Evolutionary conservation across 1,284 basidiomycete genomes (phyloP).

Genomic region (Melampsora allii-populina): DNA sequence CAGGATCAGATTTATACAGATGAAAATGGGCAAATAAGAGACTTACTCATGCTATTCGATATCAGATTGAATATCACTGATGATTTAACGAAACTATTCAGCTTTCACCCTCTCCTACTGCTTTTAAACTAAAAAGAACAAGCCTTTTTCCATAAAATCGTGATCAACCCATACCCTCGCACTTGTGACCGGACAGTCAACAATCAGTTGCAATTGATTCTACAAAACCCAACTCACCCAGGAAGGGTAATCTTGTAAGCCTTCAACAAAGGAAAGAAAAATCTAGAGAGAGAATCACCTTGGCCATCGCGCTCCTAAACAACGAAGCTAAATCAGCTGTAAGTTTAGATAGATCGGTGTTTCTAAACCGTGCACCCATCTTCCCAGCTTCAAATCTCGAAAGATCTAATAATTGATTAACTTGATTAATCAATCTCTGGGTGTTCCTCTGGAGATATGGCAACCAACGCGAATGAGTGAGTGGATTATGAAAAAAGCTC

Average conservation of each 20-base stretch:
- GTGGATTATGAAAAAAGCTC: neutral
- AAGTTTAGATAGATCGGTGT: slow-evolving; percentile 29
- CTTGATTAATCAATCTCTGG: slow-evolving; percentile 40
- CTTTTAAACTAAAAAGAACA: neutral
- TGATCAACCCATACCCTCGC: slow-evolving; percentile 38
- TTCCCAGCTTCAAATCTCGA: slow-evolving; percentile 39
- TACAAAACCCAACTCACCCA: neutral
- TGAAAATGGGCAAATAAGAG: neutral
- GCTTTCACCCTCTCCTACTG: neutral
- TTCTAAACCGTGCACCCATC: slow-evolving; percentile 27
- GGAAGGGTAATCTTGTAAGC: neutral
- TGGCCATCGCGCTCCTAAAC: slow-evolving; percentile 31
- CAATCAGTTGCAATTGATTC: slow-evolving; percentile 26
- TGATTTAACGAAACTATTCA: slow-evolving; percentile 7
- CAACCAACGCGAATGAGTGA: neutral
- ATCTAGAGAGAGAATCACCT: neutral
- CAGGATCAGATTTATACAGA: neutral
- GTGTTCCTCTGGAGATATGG: slow-evolving; percentile 16
- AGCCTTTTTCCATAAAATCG: slow-evolving; percentile 40
- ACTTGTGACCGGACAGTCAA: slow-evolving; percentile 22
- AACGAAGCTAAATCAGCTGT: slow-evolving; percentile 22
- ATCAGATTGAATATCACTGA: slow-evolving; percentile 37
- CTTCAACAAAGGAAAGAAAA: neutral
- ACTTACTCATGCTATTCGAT: slow-evolving; percentile 42
- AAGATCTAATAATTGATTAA: slow-evolving; percentile 40